Base-by-base conservation (phyloP, 2,329 filamentous ascomycete species). In the Sporothrix humicola region DNA sequence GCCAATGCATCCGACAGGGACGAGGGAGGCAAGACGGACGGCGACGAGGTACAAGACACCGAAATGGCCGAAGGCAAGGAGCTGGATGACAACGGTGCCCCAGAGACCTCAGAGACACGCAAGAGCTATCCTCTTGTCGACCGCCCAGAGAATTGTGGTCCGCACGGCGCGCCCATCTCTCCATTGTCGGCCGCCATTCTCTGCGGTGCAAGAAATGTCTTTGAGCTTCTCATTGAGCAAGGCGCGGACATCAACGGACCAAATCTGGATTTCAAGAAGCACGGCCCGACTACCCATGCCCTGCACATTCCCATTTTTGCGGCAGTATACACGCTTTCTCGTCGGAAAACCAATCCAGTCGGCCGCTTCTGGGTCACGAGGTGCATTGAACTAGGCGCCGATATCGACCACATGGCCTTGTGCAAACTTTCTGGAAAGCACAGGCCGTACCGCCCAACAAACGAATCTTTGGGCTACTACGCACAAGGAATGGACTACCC, bases 251-350 rank as follows among this genome's bases (percentile, higher is more conserved):
- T 70, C 72, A 20, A 70, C 7, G 72, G 66, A 2, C 65, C 58
- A 17, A 17, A n/a, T 17, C 46, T 73, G 23, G n/a, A 42, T 13
- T 54, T 65, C 20, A 13, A 31, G 10, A 50, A 50, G 48, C 15
- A 56, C 4, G 54, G 66, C 3, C 72, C 72, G 7, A 70, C 54
- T 6, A 37, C n/a, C 4, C 50, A 69, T n/a, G 65, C 56, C 12
- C n/a, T 56, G 46, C 72, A 73, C 58, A 56, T 73, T 15, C 72
- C 72, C 6, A 73, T 70, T 9, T 73, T 73, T 46, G 72, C 72
- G 3, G 72, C 72, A 2, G 72, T 15, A 5, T 12, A 58, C 17
- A 13, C 8, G 13, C n/a, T 65, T 31, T 56, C 5, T 13, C 44
- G 50, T 15, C 26, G 65, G 13, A 20, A 46, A 42, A 9, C 20